These are phyloP conservation scores for Trichophyton equinum DNA, from an alignment of 2,329 filamentous ascomycete genomes.

Conservation along the genomic window DNA sequence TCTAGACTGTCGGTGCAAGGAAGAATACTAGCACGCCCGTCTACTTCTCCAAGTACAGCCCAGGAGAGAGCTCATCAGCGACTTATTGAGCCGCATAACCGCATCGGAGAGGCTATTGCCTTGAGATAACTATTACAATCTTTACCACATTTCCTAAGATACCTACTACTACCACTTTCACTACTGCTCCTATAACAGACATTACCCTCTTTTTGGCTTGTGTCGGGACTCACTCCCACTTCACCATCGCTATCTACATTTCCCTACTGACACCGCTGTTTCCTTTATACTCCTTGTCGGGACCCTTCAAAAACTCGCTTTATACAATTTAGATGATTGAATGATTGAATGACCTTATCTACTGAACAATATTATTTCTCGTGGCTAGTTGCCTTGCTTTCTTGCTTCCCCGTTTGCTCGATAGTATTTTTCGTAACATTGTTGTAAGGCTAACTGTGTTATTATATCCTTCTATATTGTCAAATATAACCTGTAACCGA, in stretches of 20 bases:
- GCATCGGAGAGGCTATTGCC: background rate
- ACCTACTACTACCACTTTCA: background rate
- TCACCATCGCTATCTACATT: background rate
- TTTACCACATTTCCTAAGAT: background rate
- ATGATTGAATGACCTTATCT: constrained; percentile 3
- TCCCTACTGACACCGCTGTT: background rate
- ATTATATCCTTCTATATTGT: background rate
- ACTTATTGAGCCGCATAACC: background rate
- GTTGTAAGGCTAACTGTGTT: background rate
- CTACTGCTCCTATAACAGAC: background rate
- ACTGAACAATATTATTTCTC: background rate
- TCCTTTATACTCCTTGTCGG: background rate
- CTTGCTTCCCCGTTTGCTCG: no score
- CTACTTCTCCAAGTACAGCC: background rate
- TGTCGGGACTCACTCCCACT: background rate
- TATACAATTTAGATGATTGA: background rate
- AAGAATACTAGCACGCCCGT: background rate
- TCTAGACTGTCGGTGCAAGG: background rate
- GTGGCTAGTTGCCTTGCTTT: background rate
- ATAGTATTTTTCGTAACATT: no score
- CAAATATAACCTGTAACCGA: background rate
- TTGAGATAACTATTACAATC: background rate
- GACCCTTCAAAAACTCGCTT: background rate
- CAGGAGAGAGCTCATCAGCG: constrained; percentile 1
- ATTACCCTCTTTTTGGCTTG: background rate